Percentiles rank a stretch among this genome's conserved stretches.
These are phyloP conservation scores for Exobasidium rhododendri DNA, from an alignment of 1,284 basidiomycete genomes.

Conservation along the genomic window DNA sequence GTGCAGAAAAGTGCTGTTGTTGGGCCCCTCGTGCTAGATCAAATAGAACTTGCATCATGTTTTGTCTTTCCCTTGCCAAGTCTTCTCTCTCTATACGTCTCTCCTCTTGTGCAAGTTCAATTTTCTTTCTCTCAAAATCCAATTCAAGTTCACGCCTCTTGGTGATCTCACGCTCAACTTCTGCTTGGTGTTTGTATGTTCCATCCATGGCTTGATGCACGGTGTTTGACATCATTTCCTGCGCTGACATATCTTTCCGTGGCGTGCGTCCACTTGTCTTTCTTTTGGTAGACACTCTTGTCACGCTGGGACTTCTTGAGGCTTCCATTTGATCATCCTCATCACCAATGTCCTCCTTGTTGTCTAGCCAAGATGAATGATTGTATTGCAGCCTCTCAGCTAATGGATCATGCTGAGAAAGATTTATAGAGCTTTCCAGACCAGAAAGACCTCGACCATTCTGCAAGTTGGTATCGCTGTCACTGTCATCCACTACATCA, in stretches of 20 bases:
- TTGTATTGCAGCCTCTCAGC: neutral
- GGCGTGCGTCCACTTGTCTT: neutral
- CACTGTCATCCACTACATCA: neutral
- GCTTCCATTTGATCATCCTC: neutral
- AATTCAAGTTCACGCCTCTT: neutral
- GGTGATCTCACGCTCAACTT: neutral
- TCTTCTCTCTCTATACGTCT: neutral
- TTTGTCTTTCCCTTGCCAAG: neutral
- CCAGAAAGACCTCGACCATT: neutral
- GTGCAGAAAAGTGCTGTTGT: neutral
- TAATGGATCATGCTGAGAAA: neutral
- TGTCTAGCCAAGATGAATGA: neutral
- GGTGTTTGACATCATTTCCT: neutral
- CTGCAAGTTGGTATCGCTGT: neutral
- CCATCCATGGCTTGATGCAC: neutral
- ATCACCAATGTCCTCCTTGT: neutral
- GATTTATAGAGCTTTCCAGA: neutral
- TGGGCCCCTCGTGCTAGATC: neutral
- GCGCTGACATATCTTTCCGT: neutral
- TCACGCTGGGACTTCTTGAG: neutral
- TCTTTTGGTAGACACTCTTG: neutral
- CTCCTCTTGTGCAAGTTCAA: neutral
- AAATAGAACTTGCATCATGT: neutral
- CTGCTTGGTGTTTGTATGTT: neutral
- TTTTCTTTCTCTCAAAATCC: neutral